Evolutionary conservation across 495 filamentous ascomycete genomes (phyloP).

Genomic region (Xylaria intraflava): DNA sequence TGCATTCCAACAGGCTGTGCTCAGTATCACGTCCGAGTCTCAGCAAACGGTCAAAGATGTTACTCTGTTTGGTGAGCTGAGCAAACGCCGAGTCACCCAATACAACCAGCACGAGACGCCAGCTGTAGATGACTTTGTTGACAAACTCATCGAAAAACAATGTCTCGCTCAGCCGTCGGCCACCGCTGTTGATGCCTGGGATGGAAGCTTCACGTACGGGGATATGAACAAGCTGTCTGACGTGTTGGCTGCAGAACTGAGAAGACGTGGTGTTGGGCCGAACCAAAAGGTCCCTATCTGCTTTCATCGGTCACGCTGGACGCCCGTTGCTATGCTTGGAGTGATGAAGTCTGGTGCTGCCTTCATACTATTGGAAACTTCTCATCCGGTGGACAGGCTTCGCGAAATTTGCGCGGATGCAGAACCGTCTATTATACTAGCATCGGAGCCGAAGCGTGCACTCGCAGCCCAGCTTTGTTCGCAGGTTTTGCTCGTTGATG

Average conservation of each 20-base stretch:
- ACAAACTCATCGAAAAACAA: slow-evolving; percentile 21
- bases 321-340: slow-evolving; percentile 47
- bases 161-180: slow-evolving; percentile 11
- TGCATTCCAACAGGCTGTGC: neutral
- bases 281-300: slow-evolving; percentile 50
- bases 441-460: neutral
- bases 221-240: slow-evolving; percentile 35
- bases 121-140: slow-evolving; percentile 20
- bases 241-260: slow-evolving; percentile 36
- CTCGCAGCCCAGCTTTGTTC: neutral
- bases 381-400: slow-evolving; percentile 45
- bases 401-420: neutral
- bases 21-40: neutral
- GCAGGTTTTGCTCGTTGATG: neutral
- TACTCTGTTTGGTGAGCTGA: neutral
- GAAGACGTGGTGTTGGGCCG: slow-evolving; percentile 41
- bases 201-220: slow-evolving; percentile 46
- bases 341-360: slow-evolving; percentile 54
- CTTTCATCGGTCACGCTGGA: slow-evolving; percentile 52
- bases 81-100: neutral
- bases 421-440: neutral
- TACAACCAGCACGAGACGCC: neutral
- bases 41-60: neutral
- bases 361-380: slow-evolving; percentile 52
- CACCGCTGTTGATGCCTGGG: slow-evolving; percentile 36